These are phyloP conservation scores for Stagonosporopsis cucurbitacearum DNA, from an alignment of 2,329 filamentous ascomycete species.

Conservation along the genomic window DNA sequence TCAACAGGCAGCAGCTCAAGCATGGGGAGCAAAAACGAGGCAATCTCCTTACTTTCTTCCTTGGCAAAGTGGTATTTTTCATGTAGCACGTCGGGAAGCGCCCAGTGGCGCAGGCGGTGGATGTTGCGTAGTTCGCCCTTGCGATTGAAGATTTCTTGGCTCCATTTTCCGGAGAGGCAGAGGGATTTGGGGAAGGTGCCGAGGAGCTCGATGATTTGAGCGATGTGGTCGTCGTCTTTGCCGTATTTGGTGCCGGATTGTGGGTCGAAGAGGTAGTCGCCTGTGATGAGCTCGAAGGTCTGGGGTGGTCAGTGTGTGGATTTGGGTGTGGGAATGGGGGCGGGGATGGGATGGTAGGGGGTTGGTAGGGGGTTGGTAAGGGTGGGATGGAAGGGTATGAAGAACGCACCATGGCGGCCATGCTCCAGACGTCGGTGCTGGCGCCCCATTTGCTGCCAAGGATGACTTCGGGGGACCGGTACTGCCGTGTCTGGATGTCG, in stretches of 20 bases:
- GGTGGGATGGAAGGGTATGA: too few relatives aligned
- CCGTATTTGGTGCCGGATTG: slow-evolving; percentile 99
- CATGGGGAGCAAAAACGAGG: slow-evolving; percentile 88
- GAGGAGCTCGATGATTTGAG: slow-evolving; percentile 96
- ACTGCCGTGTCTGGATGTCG: slow-evolving; percentile 97
- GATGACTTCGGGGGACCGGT: slow-evolving; percentile 96
- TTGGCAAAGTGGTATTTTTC: slow-evolving; percentile 97
- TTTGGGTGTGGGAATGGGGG: neutral
- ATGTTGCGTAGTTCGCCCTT: slow-evolving; percentile 98
- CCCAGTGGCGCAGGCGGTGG: slow-evolving; percentile 94
- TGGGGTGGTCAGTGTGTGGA: slow-evolving; percentile 47
- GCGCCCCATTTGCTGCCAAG: slow-evolving; percentile 97
- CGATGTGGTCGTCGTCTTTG: slow-evolving; percentile 99
- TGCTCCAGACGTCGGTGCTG: slow-evolving; percentile 99
- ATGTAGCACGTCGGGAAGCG: slow-evolving; percentile 85
- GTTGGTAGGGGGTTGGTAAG: neutral
- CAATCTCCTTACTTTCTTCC: slow-evolving; percentile 78
- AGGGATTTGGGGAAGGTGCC: slow-evolving; percentile 92
- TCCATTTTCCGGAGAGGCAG: slow-evolving; percentile 94
- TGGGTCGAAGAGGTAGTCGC: slow-evolving; percentile 97
- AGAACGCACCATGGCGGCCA: slow-evolving; percentile 90
- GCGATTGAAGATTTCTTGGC: slow-evolving; percentile 97
- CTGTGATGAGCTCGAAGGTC: slow-evolving; percentile 97
- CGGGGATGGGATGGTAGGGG: neutral
- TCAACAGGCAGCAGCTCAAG: slow-evolving; percentile 86